A percentile compares a stretch with the other conserved stretches of the same genome.
These are phyloP conservation scores for Neurospora sp. DNA, from an alignment of 495 filamentous ascomycete species.

Conservation along the genomic window DNA sequence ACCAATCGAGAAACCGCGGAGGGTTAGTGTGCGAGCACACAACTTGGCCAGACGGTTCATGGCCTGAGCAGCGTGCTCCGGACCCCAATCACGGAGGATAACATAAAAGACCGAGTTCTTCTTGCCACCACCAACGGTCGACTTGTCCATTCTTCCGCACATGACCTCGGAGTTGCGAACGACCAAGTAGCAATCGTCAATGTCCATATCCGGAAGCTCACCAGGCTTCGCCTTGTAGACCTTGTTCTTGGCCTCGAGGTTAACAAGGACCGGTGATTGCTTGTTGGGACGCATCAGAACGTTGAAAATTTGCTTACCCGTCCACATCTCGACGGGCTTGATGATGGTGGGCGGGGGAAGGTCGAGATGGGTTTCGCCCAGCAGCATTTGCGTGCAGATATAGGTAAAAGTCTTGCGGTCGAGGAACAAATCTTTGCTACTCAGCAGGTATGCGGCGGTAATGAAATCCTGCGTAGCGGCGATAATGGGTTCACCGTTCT, in stretches of 20 bases:
- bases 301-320: slow-evolving; percentile 95
- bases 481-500: slow-evolving; percentile 97
- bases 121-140: slow-evolving; percentile 88
- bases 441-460: slow-evolving; percentile 82
- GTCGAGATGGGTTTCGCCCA: slow-evolving; percentile 68
- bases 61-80: slow-evolving; percentile 73
- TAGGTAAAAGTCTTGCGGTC: slow-evolving; percentile 77
- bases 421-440: slow-evolving; percentile 87
- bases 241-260: slow-evolving; percentile 86
- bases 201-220: slow-evolving; percentile 60
- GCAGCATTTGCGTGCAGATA: slow-evolving; percentile 88
- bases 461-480: slow-evolving; percentile 98
- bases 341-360: slow-evolving; percentile 76
- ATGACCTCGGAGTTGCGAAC: slow-evolving; percentile 95
- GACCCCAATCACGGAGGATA: slow-evolving; percentile 87
- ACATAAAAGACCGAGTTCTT: slow-evolving; percentile 97
- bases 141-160: slow-evolving; percentile 97
- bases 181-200: slow-evolving; percentile 78
- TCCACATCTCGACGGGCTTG: slow-evolving; percentile 86
- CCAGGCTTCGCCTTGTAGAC: slow-evolving; percentile 50
- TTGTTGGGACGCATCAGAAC: slow-evolving; percentile 89
- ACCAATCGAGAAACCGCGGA: slow-evolving; percentile 92
- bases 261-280: slow-evolving; percentile 67
- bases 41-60: slow-evolving; percentile 94
- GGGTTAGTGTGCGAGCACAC: slow-evolving; percentile 76